Percentiles rank a stretch among this genome's conserved stretches.
phyloP scores from a whole-genome alignment of 805 yeast genomes.

The Tetrapisispora iriomotensis region DNA sequence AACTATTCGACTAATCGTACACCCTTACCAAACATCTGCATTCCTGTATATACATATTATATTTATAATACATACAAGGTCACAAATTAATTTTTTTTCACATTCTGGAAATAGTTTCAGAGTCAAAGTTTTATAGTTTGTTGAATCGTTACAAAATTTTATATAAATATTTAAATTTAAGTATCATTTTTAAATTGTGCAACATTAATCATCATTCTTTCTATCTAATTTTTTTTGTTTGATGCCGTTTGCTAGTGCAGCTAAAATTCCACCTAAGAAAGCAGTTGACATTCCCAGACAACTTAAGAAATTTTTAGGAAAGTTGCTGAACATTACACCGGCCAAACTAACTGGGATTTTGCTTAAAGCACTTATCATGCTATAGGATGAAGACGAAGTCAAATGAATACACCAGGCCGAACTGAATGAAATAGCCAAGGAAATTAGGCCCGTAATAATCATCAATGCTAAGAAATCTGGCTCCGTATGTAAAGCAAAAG shows the following conservation, averaged over 20 bases:
- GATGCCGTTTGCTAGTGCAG: slow-evolving; percentile 59
- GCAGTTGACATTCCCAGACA: slow-evolving; percentile 81
- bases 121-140: too few relatives aligned
- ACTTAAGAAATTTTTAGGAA: slow-evolving; percentile 81
- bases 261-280: slow-evolving; percentile 82
- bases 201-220: neutral
- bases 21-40: neutral
- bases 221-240: slow-evolving; percentile 54
- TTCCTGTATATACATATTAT: too few relatives aligned
- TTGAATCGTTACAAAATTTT: too few relatives aligned
- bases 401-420: slow-evolving; percentile 98
- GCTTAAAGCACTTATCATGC: slow-evolving; percentile 97
- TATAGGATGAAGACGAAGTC: slow-evolving; percentile 90
- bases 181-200: neutral
- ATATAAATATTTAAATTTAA: neutral
- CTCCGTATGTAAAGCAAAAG: slow-evolving; percentile 61
- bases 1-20: neutral
- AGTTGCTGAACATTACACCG: slow-evolving; percentile 84
- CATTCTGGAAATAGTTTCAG: too few relatives aligned
- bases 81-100: too few relatives aligned
- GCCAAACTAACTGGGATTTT: slow-evolving; percentile 90
- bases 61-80: too few relatives aligned
- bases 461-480: slow-evolving; percentile 59
- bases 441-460: slow-evolving; percentile 80
- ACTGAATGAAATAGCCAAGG: slow-evolving; percentile 92